Evolutionary conservation across 2,329 filamentous ascomycete genomes (phyloP).

Genomic region (Arthrobotrys entomopaga): DNA sequence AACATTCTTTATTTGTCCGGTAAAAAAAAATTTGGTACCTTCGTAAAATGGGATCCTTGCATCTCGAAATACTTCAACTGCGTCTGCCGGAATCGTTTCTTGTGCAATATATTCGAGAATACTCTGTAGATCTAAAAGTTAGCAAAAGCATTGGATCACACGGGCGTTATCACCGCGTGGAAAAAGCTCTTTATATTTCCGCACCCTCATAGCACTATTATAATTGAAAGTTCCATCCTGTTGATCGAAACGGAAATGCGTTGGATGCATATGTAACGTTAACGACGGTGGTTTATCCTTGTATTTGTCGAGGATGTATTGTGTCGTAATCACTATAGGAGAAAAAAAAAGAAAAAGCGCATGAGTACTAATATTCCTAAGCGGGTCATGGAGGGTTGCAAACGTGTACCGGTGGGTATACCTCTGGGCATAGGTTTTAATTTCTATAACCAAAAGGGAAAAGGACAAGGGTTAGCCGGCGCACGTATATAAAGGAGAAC

Average conservation of each 20-base stretch:
- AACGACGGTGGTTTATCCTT: slow-evolving; percentile 79
- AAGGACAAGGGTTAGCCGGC: slow-evolving; percentile 21
- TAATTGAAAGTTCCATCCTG: slow-evolving; percentile 94
- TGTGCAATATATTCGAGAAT: slow-evolving; percentile 79
- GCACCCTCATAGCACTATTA: slow-evolving; percentile 82
- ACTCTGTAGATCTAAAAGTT: slow-evolving; percentile 45
- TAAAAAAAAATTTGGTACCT: slow-evolving; percentile 64
- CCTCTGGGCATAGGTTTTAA: slow-evolving; percentile 55
- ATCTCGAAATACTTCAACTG: slow-evolving; percentile 79
- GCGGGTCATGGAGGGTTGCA: slow-evolving; percentile 36
- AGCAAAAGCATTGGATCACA: slow-evolving; percentile 9
- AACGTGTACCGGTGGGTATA: slow-evolving; percentile 55
- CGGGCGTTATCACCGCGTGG: not conserved
- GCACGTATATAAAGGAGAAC: slow-evolving; percentile 9
- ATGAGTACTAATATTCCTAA: slow-evolving; percentile 44
- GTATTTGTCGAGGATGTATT: slow-evolving; percentile 86
- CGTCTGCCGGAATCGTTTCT: slow-evolving; percentile 86
- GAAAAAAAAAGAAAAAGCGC: slow-evolving; percentile 29
- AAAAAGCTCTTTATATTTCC: slow-evolving; percentile 18
- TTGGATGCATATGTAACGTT: slow-evolving; percentile 83
- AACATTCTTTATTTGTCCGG: not conserved
- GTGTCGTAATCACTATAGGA: slow-evolving; percentile 73
- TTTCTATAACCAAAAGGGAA: slow-evolving; percentile 39
- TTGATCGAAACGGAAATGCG: slow-evolving; percentile 89
- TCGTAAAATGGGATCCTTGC: slow-evolving; percentile 86